A percentile compares a stretch with the other conserved stretches of the same genome.
Evolutionary conservation across 225 moss, liverwort and hornwort genomes (phyloP).

Genomic region (Asterella californica): DNA sequence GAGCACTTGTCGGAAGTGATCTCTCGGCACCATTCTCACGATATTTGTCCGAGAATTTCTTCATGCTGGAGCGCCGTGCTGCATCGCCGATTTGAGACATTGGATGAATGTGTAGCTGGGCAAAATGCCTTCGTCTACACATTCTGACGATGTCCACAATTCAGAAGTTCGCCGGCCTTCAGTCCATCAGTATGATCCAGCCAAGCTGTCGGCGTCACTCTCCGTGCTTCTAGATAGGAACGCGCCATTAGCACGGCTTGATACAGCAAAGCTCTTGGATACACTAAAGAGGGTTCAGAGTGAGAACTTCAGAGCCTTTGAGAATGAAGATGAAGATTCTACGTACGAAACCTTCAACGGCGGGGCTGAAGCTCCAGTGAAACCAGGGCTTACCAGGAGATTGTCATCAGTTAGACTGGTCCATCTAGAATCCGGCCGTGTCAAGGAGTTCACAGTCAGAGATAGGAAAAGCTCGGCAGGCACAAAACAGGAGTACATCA

Average conservation of each 20-base stretch:
- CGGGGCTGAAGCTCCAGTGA: not conserved
- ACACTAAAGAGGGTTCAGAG: constrained; percentile 6
- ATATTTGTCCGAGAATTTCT: not conserved
- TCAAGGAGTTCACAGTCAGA: constrained; percentile 38
- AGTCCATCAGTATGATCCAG: constrained; percentile 4
- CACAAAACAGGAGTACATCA: not conserved
- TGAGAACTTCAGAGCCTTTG: constrained; percentile 7
- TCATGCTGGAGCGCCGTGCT: not conserved
- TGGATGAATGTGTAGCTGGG: constrained; percentile 12
- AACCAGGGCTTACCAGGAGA: constrained; percentile 10
- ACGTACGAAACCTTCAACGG: constrained; percentile 11
- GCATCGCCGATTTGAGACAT: not conserved
- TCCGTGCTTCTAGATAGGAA: constrained; percentile 12
- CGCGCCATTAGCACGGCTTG: constrained; percentile 9
- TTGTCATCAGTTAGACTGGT: constrained; percentile 33
- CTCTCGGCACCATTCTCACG: not conserved
- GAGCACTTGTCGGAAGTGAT: not conserved
- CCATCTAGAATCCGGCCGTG: constrained; percentile 44
- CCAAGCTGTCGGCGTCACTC: constrained; percentile 22
- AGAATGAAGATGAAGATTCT: constrained; percentile 1
- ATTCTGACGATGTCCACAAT: not conserved
- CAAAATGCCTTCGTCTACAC: constrained; percentile 8
- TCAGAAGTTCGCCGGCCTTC: constrained; percentile 17
- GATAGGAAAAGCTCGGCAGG: constrained; percentile 6
- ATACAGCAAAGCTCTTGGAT: constrained; percentile 9